Percentiles rank a stretch among this genome's conserved stretches.
phyloP scores from a whole-genome alignment of 768 basidiomycete species.

The Russula sp. region DNA sequence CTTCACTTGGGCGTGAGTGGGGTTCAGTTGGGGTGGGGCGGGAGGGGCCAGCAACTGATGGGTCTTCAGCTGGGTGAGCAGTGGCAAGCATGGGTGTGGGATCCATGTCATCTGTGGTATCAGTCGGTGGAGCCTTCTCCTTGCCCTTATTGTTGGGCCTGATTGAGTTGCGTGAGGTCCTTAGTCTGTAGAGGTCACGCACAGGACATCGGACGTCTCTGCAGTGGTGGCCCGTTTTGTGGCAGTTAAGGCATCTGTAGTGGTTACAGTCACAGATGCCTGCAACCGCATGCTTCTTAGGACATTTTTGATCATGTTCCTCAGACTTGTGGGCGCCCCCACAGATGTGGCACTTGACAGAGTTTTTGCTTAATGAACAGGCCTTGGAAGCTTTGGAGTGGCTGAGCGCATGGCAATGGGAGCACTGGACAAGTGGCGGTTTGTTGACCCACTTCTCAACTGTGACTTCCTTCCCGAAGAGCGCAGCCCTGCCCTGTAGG shows the following conservation, averaged over 20 bases:
- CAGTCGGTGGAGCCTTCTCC: neutral
- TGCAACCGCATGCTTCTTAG: neutral
- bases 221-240: accelerated
- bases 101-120: neutral
- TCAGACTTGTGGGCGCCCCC: accelerated
- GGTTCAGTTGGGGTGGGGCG: too few species aligned
- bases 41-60: too few species aligned
- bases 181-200: neutral
- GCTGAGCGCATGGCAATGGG: neutral
- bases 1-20: neutral
- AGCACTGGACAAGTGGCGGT: neutral
- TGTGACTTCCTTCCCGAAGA: neutral
- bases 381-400: neutral
- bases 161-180: neutral
- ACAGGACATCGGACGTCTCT: neutral
- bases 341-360: neutral
- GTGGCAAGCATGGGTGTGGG: too few species aligned
- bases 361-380: neutral
- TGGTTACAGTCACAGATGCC: neutral
- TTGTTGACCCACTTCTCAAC: neutral
- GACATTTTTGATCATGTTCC: neutral
- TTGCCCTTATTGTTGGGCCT: neutral
- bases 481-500: accelerated
- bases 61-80: neutral
- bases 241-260: neutral